phyloP scores from a whole-genome alignment of 352 stramenopile species.

The Globisporangium yorkense region DNA sequence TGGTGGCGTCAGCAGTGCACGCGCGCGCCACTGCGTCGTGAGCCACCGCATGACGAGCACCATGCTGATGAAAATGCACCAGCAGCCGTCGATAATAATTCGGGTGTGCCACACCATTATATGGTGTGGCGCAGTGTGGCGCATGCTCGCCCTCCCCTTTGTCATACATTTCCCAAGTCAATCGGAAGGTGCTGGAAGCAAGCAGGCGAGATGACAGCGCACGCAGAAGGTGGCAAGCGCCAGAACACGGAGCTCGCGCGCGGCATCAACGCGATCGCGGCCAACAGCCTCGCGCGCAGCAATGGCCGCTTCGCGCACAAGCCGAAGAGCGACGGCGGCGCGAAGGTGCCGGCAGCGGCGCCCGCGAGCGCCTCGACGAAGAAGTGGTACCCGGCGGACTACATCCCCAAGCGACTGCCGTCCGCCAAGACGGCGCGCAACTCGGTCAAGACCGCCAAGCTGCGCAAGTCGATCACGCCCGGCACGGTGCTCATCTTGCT shows the following conservation, averaged over 20 bases:
- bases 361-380: conserved; percentile 22
- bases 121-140: neutral
- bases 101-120: neutral
- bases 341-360: conserved; percentile 38
- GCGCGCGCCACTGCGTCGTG: neutral
- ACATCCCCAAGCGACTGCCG: conserved; percentile 66
- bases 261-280: conserved; percentile 74
- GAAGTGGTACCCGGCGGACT: conserved; percentile 77
- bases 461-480: conserved; percentile 95
- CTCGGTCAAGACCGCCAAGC: conserved; percentile 88
- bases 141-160: neutral
- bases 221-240: conserved; percentile 4
- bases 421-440: conserved; percentile 77
- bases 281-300: conserved; percentile 50
- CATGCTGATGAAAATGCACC: neutral
- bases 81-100: neutral
- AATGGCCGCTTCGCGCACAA: conserved; percentile 54
- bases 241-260: conserved; percentile 70
- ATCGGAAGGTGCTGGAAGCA: neutral
- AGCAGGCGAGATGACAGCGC: neutral
- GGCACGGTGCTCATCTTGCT: conserved; percentile 98
- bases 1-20: neutral
- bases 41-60: neutral
- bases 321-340: conserved; percentile 40
- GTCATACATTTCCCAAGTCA: neutral